Conservation (phyloP, 2,329 filamentous ascomycete genomes). For the Dothistroma pini region DNA sequence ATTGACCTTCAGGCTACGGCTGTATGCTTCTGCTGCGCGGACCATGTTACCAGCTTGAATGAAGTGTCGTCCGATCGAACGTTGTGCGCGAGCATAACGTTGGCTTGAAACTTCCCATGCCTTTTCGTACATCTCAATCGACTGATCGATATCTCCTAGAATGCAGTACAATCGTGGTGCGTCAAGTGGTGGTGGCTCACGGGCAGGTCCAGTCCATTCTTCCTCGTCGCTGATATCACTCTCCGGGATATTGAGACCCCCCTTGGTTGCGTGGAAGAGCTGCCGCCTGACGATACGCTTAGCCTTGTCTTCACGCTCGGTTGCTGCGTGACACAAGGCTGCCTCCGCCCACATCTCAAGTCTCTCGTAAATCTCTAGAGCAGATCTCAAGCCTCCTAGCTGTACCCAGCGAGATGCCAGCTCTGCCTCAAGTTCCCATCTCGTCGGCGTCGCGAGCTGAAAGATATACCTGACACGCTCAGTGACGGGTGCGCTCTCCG, state of each 20-base stretch:
- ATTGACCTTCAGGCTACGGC: slow-evolving; percentile 72
- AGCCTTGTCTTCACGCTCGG: slow-evolving; percentile 79
- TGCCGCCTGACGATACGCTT: slow-evolving; percentile 71
- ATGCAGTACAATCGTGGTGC: slow-evolving; percentile 90
- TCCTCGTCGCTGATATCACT: slow-evolving; percentile 38
- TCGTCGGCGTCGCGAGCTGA: slow-evolving; percentile 73
- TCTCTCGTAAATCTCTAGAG: slow-evolving; percentile 92
- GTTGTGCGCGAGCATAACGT: slow-evolving; percentile 81
- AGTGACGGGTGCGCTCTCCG: slow-evolving; percentile 72
- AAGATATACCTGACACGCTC: slow-evolving; percentile 81
- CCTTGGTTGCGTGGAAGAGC: slow-evolving; percentile 64
- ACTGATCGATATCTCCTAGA: slow-evolving; percentile 78
- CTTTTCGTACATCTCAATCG: slow-evolving; percentile 71
- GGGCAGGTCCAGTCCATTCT: slow-evolving; percentile 63
- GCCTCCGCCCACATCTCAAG: slow-evolving; percentile 93
- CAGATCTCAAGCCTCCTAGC: slow-evolving; percentile 81
- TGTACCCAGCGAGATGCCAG: slow-evolving; percentile 88
- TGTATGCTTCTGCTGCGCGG: slow-evolving; percentile 73
- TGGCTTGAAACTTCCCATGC: slow-evolving; percentile 82
- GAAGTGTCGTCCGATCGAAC: slow-evolving; percentile 77
- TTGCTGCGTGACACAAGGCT: slow-evolving; percentile 79
- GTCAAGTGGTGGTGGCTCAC: slow-evolving; percentile 69
- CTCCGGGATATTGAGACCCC: slow-evolving; percentile 37
- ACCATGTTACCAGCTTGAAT: slow-evolving; percentile 62
- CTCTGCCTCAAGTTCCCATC: slow-evolving; percentile 94